phyloP scores from a whole-genome alignment of 2,329 filamentous ascomycete species.

The Penicillium italicum region DNA sequence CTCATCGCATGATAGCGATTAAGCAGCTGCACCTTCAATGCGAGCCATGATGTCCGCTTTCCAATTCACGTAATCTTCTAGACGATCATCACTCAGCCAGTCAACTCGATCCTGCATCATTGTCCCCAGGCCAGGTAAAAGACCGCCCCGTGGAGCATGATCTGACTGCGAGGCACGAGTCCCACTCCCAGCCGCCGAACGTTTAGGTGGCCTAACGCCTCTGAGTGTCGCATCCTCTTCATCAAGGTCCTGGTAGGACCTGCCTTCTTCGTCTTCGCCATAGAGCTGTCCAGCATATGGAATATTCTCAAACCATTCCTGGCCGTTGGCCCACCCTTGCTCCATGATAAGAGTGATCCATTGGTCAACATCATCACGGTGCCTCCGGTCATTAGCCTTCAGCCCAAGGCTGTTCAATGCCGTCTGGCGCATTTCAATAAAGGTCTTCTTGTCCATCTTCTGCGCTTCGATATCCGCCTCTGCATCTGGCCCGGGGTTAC shows the following conservation, averaged over 20 bases:
- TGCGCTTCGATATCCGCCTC: constrained; percentile 19
- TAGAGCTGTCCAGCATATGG: constrained; percentile 37
- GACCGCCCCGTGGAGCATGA: constrained; percentile 30
- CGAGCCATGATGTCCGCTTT: constrained; percentile 41
- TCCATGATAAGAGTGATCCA: constrained; percentile 57
- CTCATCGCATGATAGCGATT: not conserved
- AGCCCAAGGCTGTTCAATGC: constrained; percentile 37
- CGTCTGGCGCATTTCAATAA: constrained; percentile 40
- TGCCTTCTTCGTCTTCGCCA: constrained; percentile 34
- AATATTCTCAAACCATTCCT: constrained; percentile 66
- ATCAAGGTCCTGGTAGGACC: constrained; percentile 34
- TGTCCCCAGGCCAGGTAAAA: constrained; percentile 47
- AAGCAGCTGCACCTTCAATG: constrained; percentile 29
- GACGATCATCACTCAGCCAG: constrained; percentile 45
- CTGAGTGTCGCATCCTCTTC: constrained; percentile 28
- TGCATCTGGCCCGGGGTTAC: constrained; percentile 22
- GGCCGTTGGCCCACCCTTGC: constrained; percentile 51
- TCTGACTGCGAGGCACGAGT: constrained; percentile 11
- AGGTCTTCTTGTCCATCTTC: constrained; percentile 42
- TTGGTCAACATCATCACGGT: constrained; percentile 54
- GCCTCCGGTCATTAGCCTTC: constrained; percentile 38
- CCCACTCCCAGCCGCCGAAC: constrained; percentile 17
- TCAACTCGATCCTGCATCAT: constrained; percentile 51
- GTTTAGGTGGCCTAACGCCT: constrained; percentile 26
- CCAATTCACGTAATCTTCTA: constrained; percentile 43